Evolutionary conservation across 176 grass and related monocot species (phyloP).

Genomic region (Zea mays): DNA sequence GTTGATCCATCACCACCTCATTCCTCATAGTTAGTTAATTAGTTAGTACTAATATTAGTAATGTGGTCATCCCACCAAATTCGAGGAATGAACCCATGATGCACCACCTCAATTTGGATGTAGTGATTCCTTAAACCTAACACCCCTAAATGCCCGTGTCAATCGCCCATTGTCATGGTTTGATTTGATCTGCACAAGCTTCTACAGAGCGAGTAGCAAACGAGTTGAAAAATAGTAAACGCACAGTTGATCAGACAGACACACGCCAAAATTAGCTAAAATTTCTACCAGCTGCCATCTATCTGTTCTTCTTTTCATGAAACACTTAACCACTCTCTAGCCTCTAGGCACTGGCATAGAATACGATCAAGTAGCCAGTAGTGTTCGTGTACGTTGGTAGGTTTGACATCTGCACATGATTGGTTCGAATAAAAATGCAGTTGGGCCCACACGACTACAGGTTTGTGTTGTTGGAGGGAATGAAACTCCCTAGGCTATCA

Average conservation of each 20-base stretch:
- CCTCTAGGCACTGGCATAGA: constrained; percentile 1
- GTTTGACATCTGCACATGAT: constrained; percentile 41
- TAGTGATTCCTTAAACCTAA: too few species aligned
- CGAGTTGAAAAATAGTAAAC: background rate
- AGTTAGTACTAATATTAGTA: too few species aligned
- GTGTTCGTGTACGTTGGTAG: background rate
- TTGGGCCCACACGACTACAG: background rate
- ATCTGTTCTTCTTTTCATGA: constrained; percentile 2
- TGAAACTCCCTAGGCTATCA: constrained; percentile 3
- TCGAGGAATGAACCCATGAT: too few species aligned
- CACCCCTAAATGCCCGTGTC: constrained; percentile 41
- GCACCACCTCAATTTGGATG: too few species aligned
- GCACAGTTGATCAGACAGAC: background rate
- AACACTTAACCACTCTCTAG: constrained; percentile 6
- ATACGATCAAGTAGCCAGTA: background rate
- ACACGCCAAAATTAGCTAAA: background rate
- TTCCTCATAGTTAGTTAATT: too few species aligned
- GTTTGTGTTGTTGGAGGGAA: background rate
- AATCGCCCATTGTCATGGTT: constrained; percentile 43
- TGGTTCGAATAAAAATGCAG: constrained; percentile 7
- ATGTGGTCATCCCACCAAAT: too few species aligned
- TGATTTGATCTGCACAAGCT: constrained; percentile 2
- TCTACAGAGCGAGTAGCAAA: background rate
- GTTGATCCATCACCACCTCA: too few species aligned
- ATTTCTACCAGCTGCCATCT: background rate